phyloP scores from a whole-genome alignment of 2,329 filamentous ascomycete genomes.

The Aspergillus nomiae region DNA sequence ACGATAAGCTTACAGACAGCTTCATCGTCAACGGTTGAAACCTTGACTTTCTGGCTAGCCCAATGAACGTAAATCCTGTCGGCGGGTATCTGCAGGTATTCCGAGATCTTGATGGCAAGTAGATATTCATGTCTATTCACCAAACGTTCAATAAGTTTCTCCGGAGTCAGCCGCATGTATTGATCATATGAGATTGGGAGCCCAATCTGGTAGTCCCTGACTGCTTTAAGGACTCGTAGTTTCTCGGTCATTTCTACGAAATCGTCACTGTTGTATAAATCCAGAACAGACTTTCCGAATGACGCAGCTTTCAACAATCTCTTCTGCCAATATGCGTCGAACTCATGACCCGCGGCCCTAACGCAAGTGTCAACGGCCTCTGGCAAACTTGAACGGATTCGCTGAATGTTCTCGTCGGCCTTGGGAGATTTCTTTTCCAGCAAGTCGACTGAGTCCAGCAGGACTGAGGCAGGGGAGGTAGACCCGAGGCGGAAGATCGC shows the following conservation, averaged over 20 bases:
- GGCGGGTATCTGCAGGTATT: conserved; percentile 81
- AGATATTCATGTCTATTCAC: conserved; percentile 90
- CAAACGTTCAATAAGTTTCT: conserved; percentile 81
- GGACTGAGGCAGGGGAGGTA: conserved; percentile 84
- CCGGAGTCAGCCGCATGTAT: conserved; percentile 85
- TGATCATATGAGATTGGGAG: conserved; percentile 91
- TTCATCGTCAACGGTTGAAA: conserved; percentile 83
- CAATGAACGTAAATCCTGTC: conserved; percentile 95
- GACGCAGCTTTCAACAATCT: conserved; percentile 93
- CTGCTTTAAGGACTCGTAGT: conserved; percentile 86
- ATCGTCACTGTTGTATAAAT: conserved; percentile 96
- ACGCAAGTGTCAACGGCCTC: conserved; percentile 95
- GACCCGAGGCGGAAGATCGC: conserved; percentile 89
- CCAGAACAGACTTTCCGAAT: conserved; percentile 94
- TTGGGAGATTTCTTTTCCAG: conserved; percentile 93
- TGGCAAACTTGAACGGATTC: conserved; percentile 82
- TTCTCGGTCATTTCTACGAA: conserved; percentile 99
- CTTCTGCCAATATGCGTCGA: conserved; percentile 89
- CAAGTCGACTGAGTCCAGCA: conserved; percentile 88
- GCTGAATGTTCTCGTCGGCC: conserved; percentile 94
- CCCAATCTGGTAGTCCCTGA: conserved; percentile 87
- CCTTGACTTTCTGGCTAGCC: conserved; percentile 90
- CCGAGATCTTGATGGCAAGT: conserved; percentile 82
- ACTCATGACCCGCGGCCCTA: conserved; percentile 90
- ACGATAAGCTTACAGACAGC: conserved; percentile 85